These are phyloP conservation scores for Pisolithus sp. DNA, from an alignment of 768 basidiomycete species.

Conservation along the genomic window DNA sequence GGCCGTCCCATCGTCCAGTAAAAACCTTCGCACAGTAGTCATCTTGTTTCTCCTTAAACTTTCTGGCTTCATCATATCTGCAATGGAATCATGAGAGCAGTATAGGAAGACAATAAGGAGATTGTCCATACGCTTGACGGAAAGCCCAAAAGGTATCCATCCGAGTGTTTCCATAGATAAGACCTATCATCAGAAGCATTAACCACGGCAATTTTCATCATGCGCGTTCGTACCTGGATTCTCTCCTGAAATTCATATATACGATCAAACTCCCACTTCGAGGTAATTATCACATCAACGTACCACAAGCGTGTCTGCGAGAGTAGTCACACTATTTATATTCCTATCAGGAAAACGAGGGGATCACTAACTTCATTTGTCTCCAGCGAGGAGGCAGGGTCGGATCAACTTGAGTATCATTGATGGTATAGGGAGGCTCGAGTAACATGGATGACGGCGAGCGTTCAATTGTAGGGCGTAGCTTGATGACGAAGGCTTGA, in stretches of 20 bases:
- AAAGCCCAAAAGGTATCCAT: constrained; percentile 67
- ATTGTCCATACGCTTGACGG: constrained; percentile 41
- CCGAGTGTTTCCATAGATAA: constrained; percentile 38
- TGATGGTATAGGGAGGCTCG: constrained; percentile 61
- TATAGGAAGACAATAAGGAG: neutral
- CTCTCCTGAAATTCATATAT: constrained; percentile 35
- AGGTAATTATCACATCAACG: constrained; percentile 24
- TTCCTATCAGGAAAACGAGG: neutral
- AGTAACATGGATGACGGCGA: constrained; percentile 62
- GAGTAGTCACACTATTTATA: constrained; percentile 8
- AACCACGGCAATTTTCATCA: neutral
- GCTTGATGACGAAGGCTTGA: constrained; percentile 73
- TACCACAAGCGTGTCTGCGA: constrained; percentile 53
- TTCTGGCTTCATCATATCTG: constrained; percentile 57
- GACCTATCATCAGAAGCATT: constrained; percentile 4
- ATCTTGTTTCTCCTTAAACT: constrained; percentile 64
- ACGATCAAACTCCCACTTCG: neutral
- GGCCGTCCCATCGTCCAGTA: constrained; percentile 36
- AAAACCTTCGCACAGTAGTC: constrained; percentile 51
- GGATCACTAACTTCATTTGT: constrained; percentile 60
- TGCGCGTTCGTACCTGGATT: constrained; percentile 40
- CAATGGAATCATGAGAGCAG: neutral
- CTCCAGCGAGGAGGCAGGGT: constrained; percentile 47
- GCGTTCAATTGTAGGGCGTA: constrained; percentile 63
- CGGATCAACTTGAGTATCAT: constrained; percentile 29